These are phyloP conservation scores for Diophrys appendiculata DNA, from an alignment of 73 alveolate species.

Conservation along the genomic window DNA sequence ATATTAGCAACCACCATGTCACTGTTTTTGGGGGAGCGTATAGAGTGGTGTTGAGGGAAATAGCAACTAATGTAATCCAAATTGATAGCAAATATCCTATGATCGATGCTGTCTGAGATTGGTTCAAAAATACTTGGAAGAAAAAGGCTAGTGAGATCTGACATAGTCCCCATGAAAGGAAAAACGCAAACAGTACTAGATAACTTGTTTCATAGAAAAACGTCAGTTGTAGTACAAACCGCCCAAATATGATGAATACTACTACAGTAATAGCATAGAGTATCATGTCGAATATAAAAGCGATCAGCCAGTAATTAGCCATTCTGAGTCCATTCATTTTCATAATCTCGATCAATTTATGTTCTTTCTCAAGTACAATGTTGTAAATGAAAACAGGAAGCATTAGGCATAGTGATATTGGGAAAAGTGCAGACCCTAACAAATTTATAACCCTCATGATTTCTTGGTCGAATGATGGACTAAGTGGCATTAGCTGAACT, in stretches of 20 bases:
- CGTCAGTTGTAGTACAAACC: slow-evolving; percentile 68
- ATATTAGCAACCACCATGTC: slow-evolving; percentile 72
- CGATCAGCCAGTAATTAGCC: slow-evolving; percentile 90
- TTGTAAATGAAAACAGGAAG: slow-evolving; percentile 94
- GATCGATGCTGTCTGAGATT: slow-evolving; percentile 90
- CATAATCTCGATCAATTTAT: slow-evolving; percentile 93
- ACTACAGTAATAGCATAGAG: slow-evolving; percentile 72
- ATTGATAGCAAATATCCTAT: slow-evolving; percentile 92
- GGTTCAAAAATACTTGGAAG: slow-evolving; percentile 84
- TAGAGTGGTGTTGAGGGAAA: slow-evolving; percentile 75
- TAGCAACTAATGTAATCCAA: slow-evolving; percentile 79
- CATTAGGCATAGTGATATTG: slow-evolving; percentile 82
- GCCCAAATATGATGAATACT: slow-evolving; percentile 74
- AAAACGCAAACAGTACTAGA: slow-evolving; percentile 40
- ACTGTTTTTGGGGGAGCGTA: slow-evolving; percentile 85
- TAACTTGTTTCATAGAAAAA: slow-evolving; percentile 81
- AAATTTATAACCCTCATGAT: slow-evolving; percentile 80
- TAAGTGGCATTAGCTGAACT: slow-evolving; percentile 90
- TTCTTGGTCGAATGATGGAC: slow-evolving; percentile 82
- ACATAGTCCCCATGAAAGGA: slow-evolving; percentile 87
- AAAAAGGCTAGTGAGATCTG: slow-evolving; percentile 94
- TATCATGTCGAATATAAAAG: slow-evolving; percentile 70
- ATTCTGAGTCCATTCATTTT: slow-evolving; percentile 97
- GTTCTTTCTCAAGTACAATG: slow-evolving; percentile 96
- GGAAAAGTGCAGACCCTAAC: slow-evolving; percentile 84